Base-by-base conservation (phyloP, 768 basidiomycete species). In the Lyophyllum semitale region DNA sequence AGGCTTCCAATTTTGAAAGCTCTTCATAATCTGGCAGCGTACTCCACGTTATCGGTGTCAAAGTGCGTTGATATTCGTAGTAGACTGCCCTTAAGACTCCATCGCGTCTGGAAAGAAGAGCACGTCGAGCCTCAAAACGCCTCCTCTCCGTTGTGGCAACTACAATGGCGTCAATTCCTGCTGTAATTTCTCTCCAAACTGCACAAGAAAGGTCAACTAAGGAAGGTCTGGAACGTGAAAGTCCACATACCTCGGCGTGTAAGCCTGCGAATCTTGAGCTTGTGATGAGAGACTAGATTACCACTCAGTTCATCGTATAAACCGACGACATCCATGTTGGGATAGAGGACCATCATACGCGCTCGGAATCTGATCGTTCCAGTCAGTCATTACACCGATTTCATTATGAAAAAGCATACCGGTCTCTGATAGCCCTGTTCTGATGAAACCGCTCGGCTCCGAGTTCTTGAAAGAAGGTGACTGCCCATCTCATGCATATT, bases 161-260 rank as follows among this genome's bases (percentile, higher is more conserved):
- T 27, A 51, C 25, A 23, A n/a, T 6, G 22, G 37, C 3, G 41
- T 41, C 50, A 17, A 37, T 12, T 3, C 9, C 22, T n/a, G 50
- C 7, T 18, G 20, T 27, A 17, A 51, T n/a, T 8, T 43, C 22
- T 51, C 50, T 51, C 50, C 50, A 51, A 20, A 30, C 50, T 51
- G n/a, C n/a, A 17, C 4, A 22, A 26, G 8, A 3, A 37, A 25
- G 15, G 13, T 23, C 40, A 15, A 20, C 8, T 4, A 5, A 9
- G 37, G 5, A 38, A 18, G n/a, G 7, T 40, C 38, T 33, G 4
- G 27, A 13, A 40, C 7, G 13, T 15, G 22, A 4, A 40, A 26
- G 13, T 2, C 12, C 3, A 27, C 30, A 9, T 27, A 50, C 48
- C 48, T 26, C 23, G 32, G 5, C 48, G 48, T 17, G 48, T 50